phyloP scores from a whole-genome alignment of 768 basidiomycete genomes.

The Lactarius trivialis region DNA sequence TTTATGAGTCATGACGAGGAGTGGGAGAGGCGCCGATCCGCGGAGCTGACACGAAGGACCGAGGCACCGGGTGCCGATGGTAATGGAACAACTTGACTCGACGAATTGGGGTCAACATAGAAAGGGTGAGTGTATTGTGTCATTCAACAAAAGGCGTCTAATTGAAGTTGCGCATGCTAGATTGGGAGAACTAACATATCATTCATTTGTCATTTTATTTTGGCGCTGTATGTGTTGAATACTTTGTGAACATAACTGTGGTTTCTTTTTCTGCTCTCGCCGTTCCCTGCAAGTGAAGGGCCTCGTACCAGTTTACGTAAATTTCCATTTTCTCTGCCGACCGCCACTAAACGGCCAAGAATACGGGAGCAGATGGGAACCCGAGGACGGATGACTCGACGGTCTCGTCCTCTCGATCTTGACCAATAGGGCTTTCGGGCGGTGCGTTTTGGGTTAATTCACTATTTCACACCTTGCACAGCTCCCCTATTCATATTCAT shows the following conservation, averaged over 20 bases:
- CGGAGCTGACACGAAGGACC: slow-evolving; percentile 44
- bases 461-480: neutral
- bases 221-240: neutral
- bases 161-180: neutral
- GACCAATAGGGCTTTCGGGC: neutral
- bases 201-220: neutral
- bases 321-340: neutral
- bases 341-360: neutral
- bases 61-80: slow-evolving; percentile 46
- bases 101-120: neutral
- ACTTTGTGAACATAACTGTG: neutral
- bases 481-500: neutral
- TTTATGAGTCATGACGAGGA: slow-evolving; percentile 49
- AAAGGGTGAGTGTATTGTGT: neutral
- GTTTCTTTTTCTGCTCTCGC: neutral
- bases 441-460: neutral
- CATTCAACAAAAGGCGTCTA: neutral
- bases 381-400: neutral
- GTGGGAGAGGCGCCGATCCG: slow-evolving; percentile 50
- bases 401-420: neutral
- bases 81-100: slow-evolving; percentile 22
- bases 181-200: neutral
- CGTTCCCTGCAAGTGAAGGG: neutral
- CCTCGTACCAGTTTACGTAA: neutral
- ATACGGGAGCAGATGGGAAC: neutral